Conservation (phyloP, 139 green algal genomes). For the Penium margaritaceum region DNA sequence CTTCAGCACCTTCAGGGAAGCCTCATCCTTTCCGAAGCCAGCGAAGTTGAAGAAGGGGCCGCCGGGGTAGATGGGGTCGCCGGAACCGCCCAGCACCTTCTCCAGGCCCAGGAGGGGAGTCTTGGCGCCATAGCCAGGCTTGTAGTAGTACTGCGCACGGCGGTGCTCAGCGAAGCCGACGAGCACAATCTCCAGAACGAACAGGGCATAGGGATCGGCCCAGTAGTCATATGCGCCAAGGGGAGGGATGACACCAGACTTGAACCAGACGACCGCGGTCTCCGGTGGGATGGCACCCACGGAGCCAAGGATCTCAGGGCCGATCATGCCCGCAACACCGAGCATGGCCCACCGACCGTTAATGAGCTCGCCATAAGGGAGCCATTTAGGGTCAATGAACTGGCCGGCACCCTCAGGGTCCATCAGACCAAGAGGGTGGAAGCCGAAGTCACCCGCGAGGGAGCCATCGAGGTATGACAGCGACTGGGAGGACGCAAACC, state of each 20-base stretch:
- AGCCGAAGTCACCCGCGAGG: conserved; percentile 76
- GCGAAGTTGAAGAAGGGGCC: conserved; percentile 90
- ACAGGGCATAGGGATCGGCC: conserved; percentile 84
- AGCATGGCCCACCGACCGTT: conserved; percentile 80
- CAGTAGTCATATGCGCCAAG: conserved; percentile 66
- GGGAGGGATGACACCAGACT: conserved; percentile 79
- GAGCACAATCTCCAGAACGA: conserved; percentile 83
- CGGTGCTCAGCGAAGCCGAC: conserved; percentile 90
- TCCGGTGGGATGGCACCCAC: conserved; percentile 75
- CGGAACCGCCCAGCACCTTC: no score
- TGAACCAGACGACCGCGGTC: conserved; percentile 78
- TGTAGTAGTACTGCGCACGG: no score
- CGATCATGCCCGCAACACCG: conserved; percentile 81
- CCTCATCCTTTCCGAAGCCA: no score
- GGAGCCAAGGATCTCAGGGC: conserved; percentile 81
- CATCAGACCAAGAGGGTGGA: conserved; percentile 79
- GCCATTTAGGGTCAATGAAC: conserved; percentile 88
- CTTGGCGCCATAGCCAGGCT: no score
- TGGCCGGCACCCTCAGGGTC: conserved; percentile 83
- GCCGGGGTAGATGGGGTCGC: conserved; percentile 79
- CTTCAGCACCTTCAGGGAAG: no score
- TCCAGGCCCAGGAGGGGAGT: no score
- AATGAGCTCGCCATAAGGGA: conserved; percentile 64
- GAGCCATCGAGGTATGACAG: conserved; percentile 89
- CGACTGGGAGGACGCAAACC: conserved; percentile 53